These are phyloP conservation scores for Bipolaris cookei DNA, from an alignment of 2,329 filamentous ascomycete genomes.

Conservation along the genomic window DNA sequence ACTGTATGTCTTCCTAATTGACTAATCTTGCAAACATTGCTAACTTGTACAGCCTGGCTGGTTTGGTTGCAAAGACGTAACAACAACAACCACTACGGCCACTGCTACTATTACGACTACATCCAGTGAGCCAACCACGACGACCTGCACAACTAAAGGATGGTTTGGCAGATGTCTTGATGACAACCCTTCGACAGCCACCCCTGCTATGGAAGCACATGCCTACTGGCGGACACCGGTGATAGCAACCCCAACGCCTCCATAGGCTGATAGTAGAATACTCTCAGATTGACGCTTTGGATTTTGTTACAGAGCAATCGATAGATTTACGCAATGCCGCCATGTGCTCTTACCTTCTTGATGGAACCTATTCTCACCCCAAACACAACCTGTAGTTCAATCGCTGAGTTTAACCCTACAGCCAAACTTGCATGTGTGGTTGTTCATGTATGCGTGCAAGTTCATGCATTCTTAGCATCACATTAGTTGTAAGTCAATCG, in stretches of 20 bases:
- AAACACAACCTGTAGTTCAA: neutral
- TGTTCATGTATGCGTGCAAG: neutral
- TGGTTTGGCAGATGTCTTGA: slow-evolving; percentile 48
- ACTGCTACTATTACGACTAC: slow-evolving; percentile 27
- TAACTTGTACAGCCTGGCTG: slow-evolving; percentile 40
- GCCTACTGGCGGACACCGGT: slow-evolving; percentile 34
- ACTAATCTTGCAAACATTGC: neutral
- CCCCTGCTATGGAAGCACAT: slow-evolving; percentile 34
- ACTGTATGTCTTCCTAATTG: slow-evolving; percentile 30
- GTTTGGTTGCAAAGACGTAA: slow-evolving; percentile 46
- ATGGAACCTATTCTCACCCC: neutral
- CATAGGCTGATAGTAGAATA: neutral
- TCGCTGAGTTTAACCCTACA: neutral
- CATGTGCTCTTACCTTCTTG: neutral
- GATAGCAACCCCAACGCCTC: slow-evolving; percentile 33
- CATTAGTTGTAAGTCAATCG: neutral
- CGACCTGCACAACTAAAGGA: slow-evolving; percentile 43
- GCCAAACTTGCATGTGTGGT: neutral
- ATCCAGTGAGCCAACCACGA: slow-evolving; percentile 30
- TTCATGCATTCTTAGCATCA: neutral
- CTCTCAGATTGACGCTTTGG: neutral
- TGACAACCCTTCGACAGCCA: slow-evolving; percentile 32
- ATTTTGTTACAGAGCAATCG: neutral
- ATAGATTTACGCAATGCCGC: neutral
- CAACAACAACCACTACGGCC: slow-evolving; percentile 31